Conservation (phyloP, 2,329 filamentous ascomycete species). For the Sordariomycetes sp. region DNA sequence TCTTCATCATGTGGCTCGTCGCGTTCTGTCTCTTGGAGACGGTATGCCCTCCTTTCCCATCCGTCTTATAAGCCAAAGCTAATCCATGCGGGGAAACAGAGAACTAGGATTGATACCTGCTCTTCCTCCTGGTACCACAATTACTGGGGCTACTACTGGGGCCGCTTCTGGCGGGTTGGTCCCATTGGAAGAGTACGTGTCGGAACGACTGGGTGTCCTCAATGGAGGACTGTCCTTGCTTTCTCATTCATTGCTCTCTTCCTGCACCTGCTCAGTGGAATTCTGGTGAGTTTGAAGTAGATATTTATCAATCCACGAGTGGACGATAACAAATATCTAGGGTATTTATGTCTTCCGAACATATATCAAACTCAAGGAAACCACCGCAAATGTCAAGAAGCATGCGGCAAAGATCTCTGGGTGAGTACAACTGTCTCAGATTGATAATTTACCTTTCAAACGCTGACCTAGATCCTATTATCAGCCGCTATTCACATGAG, state of each 20-base stretch:
- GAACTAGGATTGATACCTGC: slow-evolving; percentile 7
- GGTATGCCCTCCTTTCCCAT: slow-evolving; percentile 6
- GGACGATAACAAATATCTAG: neutral
- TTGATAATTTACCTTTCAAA: too few species aligned
- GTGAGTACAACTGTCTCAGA: neutral
- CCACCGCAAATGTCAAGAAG: neutral
- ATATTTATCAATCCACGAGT: too few species aligned
- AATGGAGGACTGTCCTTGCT: slow-evolving; percentile 13
- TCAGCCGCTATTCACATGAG: too few species aligned
- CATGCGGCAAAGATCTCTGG: neutral
- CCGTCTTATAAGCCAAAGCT: neutral
- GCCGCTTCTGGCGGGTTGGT: slow-evolving; percentile 8
- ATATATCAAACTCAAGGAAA: slow-evolving; percentile 1
- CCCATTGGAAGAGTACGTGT: slow-evolving; percentile 6
- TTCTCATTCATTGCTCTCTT: slow-evolving; percentile 14
- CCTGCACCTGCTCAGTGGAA: slow-evolving; percentile 10
- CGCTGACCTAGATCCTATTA: too few species aligned
- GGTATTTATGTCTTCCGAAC: slow-evolving; percentile 3
- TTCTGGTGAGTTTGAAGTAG: slow-evolving; percentile 8
- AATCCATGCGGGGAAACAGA: slow-evolving; percentile 5
- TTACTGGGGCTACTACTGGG: slow-evolving; percentile 19
- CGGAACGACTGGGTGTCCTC: slow-evolving; percentile 8
- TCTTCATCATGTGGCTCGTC: slow-evolving; percentile 17
- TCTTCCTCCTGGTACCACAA: slow-evolving; percentile 11
- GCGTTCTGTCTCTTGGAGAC: slow-evolving; percentile 14